A percentile compares a stretch with the other conserved stretches of the same genome.
Evolutionary conservation across 176 grass and related monocot genomes (phyloP).

Genomic region (Aegilops tauschii): DNA sequence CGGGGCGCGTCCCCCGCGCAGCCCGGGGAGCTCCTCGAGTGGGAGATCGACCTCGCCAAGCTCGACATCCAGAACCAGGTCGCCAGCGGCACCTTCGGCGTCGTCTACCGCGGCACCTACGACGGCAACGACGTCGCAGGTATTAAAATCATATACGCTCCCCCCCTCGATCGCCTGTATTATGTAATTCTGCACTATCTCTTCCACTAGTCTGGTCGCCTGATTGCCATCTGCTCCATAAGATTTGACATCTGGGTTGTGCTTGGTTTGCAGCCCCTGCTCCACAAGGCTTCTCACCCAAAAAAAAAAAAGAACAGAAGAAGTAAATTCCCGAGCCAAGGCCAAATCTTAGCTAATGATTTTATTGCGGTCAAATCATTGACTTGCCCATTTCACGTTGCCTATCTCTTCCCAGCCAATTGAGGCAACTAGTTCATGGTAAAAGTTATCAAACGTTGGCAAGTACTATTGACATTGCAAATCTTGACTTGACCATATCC

Average conservation of each 20-base stretch:
- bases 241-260: neutral
- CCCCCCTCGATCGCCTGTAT: neutral
- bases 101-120: constrained; percentile 82
- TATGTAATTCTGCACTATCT: neutral
- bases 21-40: constrained; percentile 46
- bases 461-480: neutral
- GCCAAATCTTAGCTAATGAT: neutral
- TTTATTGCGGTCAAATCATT: neutral
- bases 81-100: constrained; percentile 81
- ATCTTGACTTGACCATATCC: neutral
- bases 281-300: neutral
- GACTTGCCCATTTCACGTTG: neutral
- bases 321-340: neutral
- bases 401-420: neutral
- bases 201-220: neutral
- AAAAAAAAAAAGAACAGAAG: no score
- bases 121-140: constrained; percentile 76
- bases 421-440: neutral
- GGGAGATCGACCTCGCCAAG: constrained; percentile 81
- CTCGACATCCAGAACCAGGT: constrained; percentile 69
- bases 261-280: neutral
- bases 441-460: neutral
- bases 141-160: neutral
- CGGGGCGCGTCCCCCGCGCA: constrained; percentile 17
- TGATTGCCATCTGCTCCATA: neutral